A percentile compares a stretch with the other conserved stretches of the same genome.
Evolutionary conservation across 2,329 filamentous ascomycete species (phyloP).

Genomic region (Xylariales sp.): DNA sequence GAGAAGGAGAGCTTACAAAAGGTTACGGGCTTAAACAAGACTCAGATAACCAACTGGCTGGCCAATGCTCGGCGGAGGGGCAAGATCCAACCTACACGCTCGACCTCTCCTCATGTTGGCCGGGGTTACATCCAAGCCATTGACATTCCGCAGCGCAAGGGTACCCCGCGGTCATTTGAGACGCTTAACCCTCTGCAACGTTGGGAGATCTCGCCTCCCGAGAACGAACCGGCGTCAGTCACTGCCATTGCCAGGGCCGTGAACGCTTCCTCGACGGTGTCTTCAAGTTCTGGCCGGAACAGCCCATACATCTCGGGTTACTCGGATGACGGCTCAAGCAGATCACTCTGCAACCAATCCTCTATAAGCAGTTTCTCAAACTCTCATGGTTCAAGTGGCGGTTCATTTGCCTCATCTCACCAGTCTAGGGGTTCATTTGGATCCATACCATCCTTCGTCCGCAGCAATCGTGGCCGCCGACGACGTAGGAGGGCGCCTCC

Average conservation of each 20-base stretch:
- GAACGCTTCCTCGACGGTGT: constrained; percentile 41
- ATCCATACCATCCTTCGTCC: constrained; percentile 39
- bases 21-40: constrained; percentile 75
- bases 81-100: constrained; percentile 67
- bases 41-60: constrained; percentile 88
- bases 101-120: constrained; percentile 64
- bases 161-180: constrained; percentile 47
- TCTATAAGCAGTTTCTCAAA: constrained; percentile 58
- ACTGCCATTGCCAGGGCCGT: constrained; percentile 55
- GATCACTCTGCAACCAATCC: constrained; percentile 54
- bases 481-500: constrained; percentile 42
- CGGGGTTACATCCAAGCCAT: constrained; percentile 59
- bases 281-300: constrained; percentile 46
- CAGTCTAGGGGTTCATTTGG: constrained; percentile 53
- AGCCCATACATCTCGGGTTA: constrained; percentile 54
- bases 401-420: constrained; percentile 54
- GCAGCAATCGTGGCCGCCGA: constrained; percentile 36
- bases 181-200: constrained; percentile 54
- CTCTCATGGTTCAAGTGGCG: constrained; percentile 51
- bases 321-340: constrained; percentile 57
- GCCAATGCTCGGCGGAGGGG: constrained; percentile 82
- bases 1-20: constrained; percentile 77
- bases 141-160: constrained; percentile 64
- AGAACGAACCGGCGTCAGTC: constrained; percentile 57
- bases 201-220: constrained; percentile 55